Evolutionary conservation across 495 filamentous ascomycete genomes (phyloP).

Genomic region (Annulohypoxylon moriforme): DNA sequence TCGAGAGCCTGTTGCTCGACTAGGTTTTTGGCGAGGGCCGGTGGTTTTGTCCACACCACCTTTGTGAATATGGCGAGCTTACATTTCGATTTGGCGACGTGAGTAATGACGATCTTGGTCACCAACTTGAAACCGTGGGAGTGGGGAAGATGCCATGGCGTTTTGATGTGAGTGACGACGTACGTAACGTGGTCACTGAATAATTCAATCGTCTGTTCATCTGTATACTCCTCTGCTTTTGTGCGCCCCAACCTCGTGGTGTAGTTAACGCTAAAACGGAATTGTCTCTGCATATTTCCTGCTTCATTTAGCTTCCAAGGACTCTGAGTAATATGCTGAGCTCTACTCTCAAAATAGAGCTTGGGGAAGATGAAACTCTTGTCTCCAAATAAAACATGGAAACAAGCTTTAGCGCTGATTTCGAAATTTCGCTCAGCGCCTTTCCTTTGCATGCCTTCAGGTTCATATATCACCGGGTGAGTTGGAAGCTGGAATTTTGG

Average conservation of each 20-base stretch:
- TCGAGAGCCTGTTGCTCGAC: slow-evolving; percentile 83
- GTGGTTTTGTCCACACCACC: slow-evolving; percentile 82
- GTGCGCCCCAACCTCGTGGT: slow-evolving; percentile 70
- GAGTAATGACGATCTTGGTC: slow-evolving; percentile 93
- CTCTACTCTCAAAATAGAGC: slow-evolving; percentile 85
- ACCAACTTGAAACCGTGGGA: slow-evolving; percentile 82
- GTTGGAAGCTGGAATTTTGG: slow-evolving; percentile 87
- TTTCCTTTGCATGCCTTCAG: slow-evolving; percentile 76
- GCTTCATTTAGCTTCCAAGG: slow-evolving; percentile 81
- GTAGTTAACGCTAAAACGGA: slow-evolving; percentile 80
- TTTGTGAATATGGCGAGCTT: slow-evolving; percentile 89
- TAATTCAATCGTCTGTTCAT: slow-evolving; percentile 90
- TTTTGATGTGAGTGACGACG: slow-evolving; percentile 87
- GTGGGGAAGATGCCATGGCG: slow-evolving; percentile 91
- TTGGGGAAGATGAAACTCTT: slow-evolving; percentile 93
- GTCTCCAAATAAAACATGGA: slow-evolving; percentile 96
- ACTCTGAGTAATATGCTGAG: slow-evolving; percentile 82
- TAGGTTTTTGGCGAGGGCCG: slow-evolving; percentile 73
- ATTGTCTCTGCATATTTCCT: slow-evolving; percentile 77
- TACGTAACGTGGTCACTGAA: slow-evolving; percentile 96
- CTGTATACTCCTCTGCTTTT: slow-evolving; percentile 71
- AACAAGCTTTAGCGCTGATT: slow-evolving; percentile 90
- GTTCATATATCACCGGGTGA: slow-evolving; percentile 83
- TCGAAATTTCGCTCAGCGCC: slow-evolving; percentile 82
- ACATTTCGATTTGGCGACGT: slow-evolving; percentile 89